Evolutionary conservation across 2,329 filamentous ascomycete genomes (phyloP).

Genomic region (Diaporthe sp.): DNA sequence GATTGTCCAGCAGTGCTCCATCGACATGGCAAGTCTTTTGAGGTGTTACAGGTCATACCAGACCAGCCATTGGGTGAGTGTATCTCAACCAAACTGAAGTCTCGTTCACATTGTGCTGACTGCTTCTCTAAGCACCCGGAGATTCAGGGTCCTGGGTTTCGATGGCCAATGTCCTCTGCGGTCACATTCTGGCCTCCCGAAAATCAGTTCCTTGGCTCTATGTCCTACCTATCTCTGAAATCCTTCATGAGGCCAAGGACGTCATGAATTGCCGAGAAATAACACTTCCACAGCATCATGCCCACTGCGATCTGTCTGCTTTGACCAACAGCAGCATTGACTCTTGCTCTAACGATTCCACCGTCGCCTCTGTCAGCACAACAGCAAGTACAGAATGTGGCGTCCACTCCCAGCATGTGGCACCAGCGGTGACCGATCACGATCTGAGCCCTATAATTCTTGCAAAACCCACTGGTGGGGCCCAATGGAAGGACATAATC

Average conservation of each 20-base stretch:
- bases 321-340: not conserved
- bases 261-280: not conserved
- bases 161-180: not conserved
- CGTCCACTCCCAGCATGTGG: too few species aligned
- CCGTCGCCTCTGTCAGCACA: not conserved
- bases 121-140: not conserved
- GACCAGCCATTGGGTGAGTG: not conserved
- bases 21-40: not conserved
- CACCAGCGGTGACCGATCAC: too few species aligned
- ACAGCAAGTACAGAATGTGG: not conserved
- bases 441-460: too few species aligned
- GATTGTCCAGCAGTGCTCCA: not conserved
- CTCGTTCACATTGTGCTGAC: not conserved
- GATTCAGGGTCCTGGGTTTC: not conserved
- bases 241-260: not conserved
- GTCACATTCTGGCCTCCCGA: not conserved
- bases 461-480: too few species aligned
- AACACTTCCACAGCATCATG: not conserved
- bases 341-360: not conserved
- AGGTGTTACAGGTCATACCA: not conserved
- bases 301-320: not conserved
- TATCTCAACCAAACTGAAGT: rapidly evolving
- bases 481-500: not conserved
- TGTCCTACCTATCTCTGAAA: not conserved
- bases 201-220: slow-evolving; percentile 2